Evolutionary conservation across 805 yeast genomes (phyloP).

Genomic region (Maudiozyma pseudohumilis): DNA sequence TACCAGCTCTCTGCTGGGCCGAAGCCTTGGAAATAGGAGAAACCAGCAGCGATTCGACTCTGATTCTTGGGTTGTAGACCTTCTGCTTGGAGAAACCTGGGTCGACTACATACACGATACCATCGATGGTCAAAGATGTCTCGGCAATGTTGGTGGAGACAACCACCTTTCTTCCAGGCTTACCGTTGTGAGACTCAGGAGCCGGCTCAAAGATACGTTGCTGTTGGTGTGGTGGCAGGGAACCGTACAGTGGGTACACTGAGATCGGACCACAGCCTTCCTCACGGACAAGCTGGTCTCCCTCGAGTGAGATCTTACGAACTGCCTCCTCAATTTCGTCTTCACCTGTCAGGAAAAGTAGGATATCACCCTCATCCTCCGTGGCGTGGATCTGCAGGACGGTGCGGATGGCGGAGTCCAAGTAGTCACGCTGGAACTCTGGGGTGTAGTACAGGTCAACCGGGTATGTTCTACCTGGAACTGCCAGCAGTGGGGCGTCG

Average conservation of each 20-base stretch:
- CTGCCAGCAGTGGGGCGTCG: slow-evolving; percentile 88
- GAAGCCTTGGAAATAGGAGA: slow-evolving; percentile 96
- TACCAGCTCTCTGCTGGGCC: slow-evolving; percentile 98
- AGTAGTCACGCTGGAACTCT: slow-evolving; percentile 87
- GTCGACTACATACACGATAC: slow-evolving; percentile 93
- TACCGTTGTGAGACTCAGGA: slow-evolving; percentile 60
- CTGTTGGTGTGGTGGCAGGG: slow-evolving; percentile 92
- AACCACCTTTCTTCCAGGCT: slow-evolving; percentile 92
- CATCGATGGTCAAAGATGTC: slow-evolving; percentile 94
- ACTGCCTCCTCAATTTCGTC: slow-evolving; percentile 98
- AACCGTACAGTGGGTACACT: slow-evolving; percentile 92
- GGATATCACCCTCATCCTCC: slow-evolving; percentile 85
- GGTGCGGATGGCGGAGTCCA: slow-evolving; percentile 91
- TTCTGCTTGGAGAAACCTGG: slow-evolving; percentile 97
- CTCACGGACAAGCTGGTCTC: slow-evolving; percentile 80
- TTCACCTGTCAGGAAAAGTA: slow-evolving; percentile 87
- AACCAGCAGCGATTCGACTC: slow-evolving; percentile 89
- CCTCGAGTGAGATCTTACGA: slow-evolving; percentile 76
- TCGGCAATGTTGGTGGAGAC: slow-evolving; percentile 94
- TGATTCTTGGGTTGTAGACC: slow-evolving; percentile 89
- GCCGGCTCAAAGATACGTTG: slow-evolving; percentile 91
- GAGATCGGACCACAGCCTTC: slow-evolving; percentile 80
- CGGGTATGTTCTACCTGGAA: slow-evolving; percentile 96
- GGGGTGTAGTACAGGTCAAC: slow-evolving; percentile 96
- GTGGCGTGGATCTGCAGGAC: slow-evolving; percentile 95